Base-by-base conservation (phyloP, 768 basidiomycete species). In the Filobasidium floriforme region DNA sequence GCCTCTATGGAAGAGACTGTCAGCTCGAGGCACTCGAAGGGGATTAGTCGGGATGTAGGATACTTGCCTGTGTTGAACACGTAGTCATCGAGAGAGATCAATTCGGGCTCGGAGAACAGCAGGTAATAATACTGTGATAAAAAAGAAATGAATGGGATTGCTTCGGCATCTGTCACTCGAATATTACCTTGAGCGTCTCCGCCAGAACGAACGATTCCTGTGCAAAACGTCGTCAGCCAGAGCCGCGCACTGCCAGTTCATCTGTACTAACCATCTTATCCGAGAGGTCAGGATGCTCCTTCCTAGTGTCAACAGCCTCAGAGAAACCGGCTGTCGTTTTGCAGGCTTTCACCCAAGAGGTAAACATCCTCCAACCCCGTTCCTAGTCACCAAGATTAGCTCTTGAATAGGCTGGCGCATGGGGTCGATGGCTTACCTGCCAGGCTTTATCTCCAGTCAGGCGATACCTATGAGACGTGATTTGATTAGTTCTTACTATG, bases 181-280 rank as follows among this genome's bases (percentile, higher is more conserved):
- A n/a, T n/a, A n/a, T n/a, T 64, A 75, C 75, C 62, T 78, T 78
- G 73, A 77, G 73, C 3, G 80, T 79, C 70, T 80, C 80, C 1
- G 79, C 79, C 59, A 80, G 73, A 14, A 76, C 74, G 62, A 80
- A 80, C 54, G 71, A 73, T 65, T 81, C 80, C 72, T 55, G 4
- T 12, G 11, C 11, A 55, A 26, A 18, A 18, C n/a, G n/a, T n/a
- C n/a, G n/a, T 37, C 26, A 59, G 54, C 7, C 9, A 7, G 18
- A 18, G 37, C 18, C 1, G 12, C n/a, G 7, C 11, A 44, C 32
- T 7, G 51, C 4, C 46, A 24, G 46, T 0, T 1, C 19, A 29
- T 1, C n/a, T 7, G 22, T 5, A 7, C 55, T 59, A 10, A 55
- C 63, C 66, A 67, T 72, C 40, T 67, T 62, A 46, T 73, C 69